A percentile compares a stretch with the other conserved stretches of the same genome.
phyloP scores from a whole-genome alignment of 169 alveolate species.

The Plasmodium gaboni region DNA sequence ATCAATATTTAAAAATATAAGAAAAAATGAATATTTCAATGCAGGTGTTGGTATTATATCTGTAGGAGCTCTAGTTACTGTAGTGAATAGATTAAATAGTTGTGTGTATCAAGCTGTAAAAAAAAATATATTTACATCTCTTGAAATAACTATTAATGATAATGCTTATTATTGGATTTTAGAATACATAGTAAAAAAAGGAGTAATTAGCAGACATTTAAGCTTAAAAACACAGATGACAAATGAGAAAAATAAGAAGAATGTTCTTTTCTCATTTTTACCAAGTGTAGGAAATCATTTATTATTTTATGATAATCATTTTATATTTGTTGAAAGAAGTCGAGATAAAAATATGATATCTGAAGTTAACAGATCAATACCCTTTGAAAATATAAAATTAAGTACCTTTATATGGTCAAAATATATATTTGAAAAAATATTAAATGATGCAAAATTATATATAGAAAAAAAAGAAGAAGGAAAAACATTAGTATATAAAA shows the following conservation, averaged over 20 bases:
- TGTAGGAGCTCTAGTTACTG: constrained; percentile 77
- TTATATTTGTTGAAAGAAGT: constrained; percentile 45
- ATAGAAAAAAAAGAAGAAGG: constrained; percentile 80
- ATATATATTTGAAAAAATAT: constrained; percentile 43
- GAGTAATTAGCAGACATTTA: constrained; percentile 77
- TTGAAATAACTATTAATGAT: constrained; percentile 84
- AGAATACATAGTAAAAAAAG: constrained; percentile 81
- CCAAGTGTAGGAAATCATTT: constrained; percentile 77
- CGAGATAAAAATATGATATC: constrained; percentile 58
- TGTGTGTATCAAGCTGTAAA: constrained; percentile 67
- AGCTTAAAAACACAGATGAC: constrained; percentile 65
- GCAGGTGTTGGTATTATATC: constrained; percentile 80
- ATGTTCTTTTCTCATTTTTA: constrained; percentile 29
- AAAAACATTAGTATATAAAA: constrained; percentile 80
- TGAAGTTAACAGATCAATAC: constrained; percentile 44
- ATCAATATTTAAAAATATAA: constrained; percentile 69
- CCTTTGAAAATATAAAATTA: constrained; percentile 71
- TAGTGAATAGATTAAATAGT: constrained; percentile 72
- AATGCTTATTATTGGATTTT: constrained; percentile 83
- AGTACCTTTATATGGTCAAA: constrained; percentile 75
- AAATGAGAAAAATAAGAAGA: constrained; percentile 51
- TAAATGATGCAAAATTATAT: constrained; percentile 62
- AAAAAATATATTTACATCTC: constrained; percentile 60
- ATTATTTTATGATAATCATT: constrained; percentile 38
- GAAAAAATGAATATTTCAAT: constrained; percentile 75